A percentile compares a stretch with the other conserved stretches of the same genome.
These are phyloP conservation scores for Xanthoconium purpureum DNA, from an alignment of 768 basidiomycete genomes.

Conservation along the genomic window DNA sequence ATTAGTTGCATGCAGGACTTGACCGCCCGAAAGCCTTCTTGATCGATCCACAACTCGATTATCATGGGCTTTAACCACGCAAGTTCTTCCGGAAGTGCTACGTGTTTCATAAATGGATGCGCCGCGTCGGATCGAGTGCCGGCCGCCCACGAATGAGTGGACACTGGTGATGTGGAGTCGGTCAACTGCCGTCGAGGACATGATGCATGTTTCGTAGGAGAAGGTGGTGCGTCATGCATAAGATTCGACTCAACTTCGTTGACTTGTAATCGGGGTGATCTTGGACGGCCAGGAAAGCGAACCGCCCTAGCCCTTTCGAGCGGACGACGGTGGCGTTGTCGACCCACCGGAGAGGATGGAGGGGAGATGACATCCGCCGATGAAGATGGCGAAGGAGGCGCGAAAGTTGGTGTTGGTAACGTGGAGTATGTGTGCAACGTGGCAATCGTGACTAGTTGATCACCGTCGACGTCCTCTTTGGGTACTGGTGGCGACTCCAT, in stretches of 20 bases:
- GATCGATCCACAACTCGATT: slow-evolving; percentile 73
- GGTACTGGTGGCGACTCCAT: slow-evolving; percentile 8
- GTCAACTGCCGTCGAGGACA: slow-evolving; percentile 14
- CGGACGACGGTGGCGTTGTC: slow-evolving; percentile 28
- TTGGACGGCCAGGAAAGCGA: slow-evolving; percentile 26
- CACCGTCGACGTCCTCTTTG: slow-evolving; percentile 20
- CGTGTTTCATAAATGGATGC: slow-evolving; percentile 11
- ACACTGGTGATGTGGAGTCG: slow-evolving; percentile 4
- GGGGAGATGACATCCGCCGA: slow-evolving; percentile 24
- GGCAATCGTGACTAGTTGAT: slow-evolving; percentile 15
- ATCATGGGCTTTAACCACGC: slow-evolving; percentile 52
- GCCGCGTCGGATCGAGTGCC: slow-evolving; percentile 4
- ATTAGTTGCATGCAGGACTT: slow-evolving; percentile 56
- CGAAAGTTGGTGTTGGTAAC: slow-evolving; percentile 25
- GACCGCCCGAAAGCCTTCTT: slow-evolving; percentile 74
- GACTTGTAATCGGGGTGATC: slow-evolving; percentile 23
- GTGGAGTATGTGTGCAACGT: slow-evolving; percentile 28
- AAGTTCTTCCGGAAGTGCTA: slow-evolving; percentile 37
- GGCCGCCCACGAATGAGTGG: slow-evolving; percentile 3
- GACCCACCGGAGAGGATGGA: slow-evolving; percentile 19
- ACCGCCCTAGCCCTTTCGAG: slow-evolving; percentile 34
- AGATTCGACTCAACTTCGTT: slow-evolving; percentile 12
- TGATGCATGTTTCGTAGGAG: slow-evolving; percentile 1
- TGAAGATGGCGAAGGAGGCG: slow-evolving; percentile 30
- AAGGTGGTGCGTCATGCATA: background rate